Base-by-base conservation (phyloP, 1,284 basidiomycete genomes). In the Boletus calvinii region DNA sequence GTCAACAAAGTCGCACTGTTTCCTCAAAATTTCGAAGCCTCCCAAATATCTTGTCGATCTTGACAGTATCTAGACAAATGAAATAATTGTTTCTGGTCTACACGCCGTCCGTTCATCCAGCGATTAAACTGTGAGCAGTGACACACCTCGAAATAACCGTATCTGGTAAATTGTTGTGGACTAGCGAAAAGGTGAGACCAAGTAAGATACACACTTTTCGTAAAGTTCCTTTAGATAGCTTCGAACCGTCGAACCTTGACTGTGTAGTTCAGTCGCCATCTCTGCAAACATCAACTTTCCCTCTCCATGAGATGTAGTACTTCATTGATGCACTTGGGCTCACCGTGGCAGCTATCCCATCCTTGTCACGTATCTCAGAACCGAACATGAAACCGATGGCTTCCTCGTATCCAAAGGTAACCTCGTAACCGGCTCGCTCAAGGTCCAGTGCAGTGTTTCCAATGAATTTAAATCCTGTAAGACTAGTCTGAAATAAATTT, bases 321-420 rank as follows among this genome's bases (percentile, higher is more conserved):
- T 10, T 39, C 17, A 26, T 32, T 18, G 2, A 8, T 47, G 30
- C 6, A 30, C 29, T 38, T 38, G 29, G 11, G 54, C 74, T 59
- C 57, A 90, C 88, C 20, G 84, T 82, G 4, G 88, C 86, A 50
- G 87, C 80, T 42, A 93, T 81, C 3, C 91, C 91, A 63, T 94
- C 91, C 63, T 94, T 94, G 64, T 94, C 92, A 30, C 87, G 77
- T 57, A 93, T 81, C 40, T 83, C 74, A 7, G 78, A 72, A 12
- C 88, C 88, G 64, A 91, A 84, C 89, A 92, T 92, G 63, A 81
- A 94, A 1, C 91, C 89, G 50, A 94, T 92, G 1, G 92, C 92
- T 68, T 94, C 91, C 67, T 94, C 91, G 60, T 94, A 94, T 8
- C 85, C 90, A 65, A 93, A 92, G 0, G 80, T 81, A 9, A 91